phyloP scores from a whole-genome alignment of 176 grass and related monocot species.

The Aegilops longissima region DNA sequence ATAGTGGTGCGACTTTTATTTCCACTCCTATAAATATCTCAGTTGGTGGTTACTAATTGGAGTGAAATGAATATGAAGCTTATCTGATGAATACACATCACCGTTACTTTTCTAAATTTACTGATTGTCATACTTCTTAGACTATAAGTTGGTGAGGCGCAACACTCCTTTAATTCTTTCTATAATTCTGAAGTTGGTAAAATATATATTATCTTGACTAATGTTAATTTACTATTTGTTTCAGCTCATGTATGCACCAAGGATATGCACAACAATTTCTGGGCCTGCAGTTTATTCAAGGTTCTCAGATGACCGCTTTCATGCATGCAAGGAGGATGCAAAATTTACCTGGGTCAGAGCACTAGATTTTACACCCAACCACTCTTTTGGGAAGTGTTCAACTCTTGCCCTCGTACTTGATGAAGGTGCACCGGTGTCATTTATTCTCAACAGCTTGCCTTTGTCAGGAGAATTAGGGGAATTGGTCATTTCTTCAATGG shows the following conservation, averaged over 20 bases:
- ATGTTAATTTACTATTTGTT: conserved; percentile 24
- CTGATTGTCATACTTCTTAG: conserved; percentile 29
- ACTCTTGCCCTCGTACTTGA: conserved; percentile 58
- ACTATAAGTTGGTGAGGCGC: conserved; percentile 26
- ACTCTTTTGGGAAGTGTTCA: conserved; percentile 68
- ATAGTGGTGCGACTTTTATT: background rate
- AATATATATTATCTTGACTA: conserved; percentile 8
- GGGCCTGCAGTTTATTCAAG: conserved; percentile 52
- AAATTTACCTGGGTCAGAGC: conserved; percentile 75
- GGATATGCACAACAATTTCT: conserved; percentile 57
- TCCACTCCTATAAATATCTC: background rate
- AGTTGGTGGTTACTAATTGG: conserved; percentile 8
- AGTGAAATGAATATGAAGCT: conserved; percentile 14
- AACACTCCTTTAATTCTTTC: conserved; percentile 28
- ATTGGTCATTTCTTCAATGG: conserved; percentile 31
- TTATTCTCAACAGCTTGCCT: conserved; percentile 61
- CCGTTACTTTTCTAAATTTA: conserved; percentile 1
- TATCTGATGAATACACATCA: conserved; percentile 15
- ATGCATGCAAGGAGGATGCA: conserved; percentile 65
- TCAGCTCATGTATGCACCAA: conserved; percentile 87
- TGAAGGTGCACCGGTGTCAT: conserved; percentile 35
- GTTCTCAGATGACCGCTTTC: conserved; percentile 66
- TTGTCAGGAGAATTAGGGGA: conserved; percentile 60
- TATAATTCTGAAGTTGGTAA: conserved; percentile 10
- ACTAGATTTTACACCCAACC: conserved; percentile 77